Evolutionary conservation across 148 eudicot species (phyloP), one percentile per base, ranked within the genome.

Genomic region (Diospyros kaki): DNA sequence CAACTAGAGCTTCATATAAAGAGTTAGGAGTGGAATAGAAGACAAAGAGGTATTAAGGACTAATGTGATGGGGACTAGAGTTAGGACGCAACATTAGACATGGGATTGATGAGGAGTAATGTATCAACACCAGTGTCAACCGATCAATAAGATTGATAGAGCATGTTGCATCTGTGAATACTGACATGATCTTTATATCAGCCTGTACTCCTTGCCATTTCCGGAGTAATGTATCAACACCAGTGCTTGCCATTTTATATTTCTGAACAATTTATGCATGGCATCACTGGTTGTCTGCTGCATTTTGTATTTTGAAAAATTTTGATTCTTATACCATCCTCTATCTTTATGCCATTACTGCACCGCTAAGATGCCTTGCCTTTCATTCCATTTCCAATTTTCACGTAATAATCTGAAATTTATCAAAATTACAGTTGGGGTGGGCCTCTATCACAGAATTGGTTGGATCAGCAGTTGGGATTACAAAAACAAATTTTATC

Each of bases 361-460:
- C 40, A 7, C 12, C 56, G 15, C 62, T 41, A 55, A 59, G 40
- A 61, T 52, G 56, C 17, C 28, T 43, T 64, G 74, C 17, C n/a
- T 3, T 69, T 73, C 53, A 66, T 69, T 28, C 9, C 18, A 4
- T 56, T 63, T 66, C 46, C 5, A 39, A 67, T 54, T 73, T 59
- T 53, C 43, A 46, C 64, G 65, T 80, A 9, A 38, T 42, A 46
- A 39, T 69, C 38, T 41, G 41, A 60, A 41, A 8, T 73, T 70
- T 60, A 38, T 80, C 58, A 5, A 13, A 73, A 81, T 69, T 46
- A 66, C 89, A 95, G 99, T 73, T 95, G 99, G 99, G 99, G 99
- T 77, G 99, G 99, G 64, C 99, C 99, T 70, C 78, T 95, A 72
- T 84, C 97, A 65, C 94, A 95, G 81, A 87, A 84, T 76, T 95